Percentiles rank a stretch among this genome's conserved stretches.
These are phyloP conservation scores for Penicillium atrosanguineum DNA, from an alignment of 495 filamentous ascomycete genomes.

Conservation along the genomic window DNA sequence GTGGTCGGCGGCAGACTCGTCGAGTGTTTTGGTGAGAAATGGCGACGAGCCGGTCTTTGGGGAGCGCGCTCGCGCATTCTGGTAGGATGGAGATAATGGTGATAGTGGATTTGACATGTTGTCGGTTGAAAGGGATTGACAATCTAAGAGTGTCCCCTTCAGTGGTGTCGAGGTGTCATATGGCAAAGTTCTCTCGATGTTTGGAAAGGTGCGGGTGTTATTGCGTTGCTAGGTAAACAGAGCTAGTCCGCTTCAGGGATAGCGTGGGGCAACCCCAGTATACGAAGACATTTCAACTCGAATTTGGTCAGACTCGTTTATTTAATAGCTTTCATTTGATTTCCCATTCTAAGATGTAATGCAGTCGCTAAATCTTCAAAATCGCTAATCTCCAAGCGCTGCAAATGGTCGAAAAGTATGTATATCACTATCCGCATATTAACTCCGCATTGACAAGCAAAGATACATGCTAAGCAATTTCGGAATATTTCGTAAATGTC, in stretches of 20 bases:
- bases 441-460: background rate
- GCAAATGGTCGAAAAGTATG: background rate
- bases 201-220: conserved; percentile 25
- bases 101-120: conserved; percentile 47
- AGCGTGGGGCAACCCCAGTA: conserved; percentile 1
- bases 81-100: conserved; percentile 41
- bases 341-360: background rate
- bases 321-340: background rate
- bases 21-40: conserved; percentile 24
- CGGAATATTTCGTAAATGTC: background rate
- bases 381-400: background rate
- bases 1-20: conserved; percentile 33
- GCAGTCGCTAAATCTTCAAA: conserved; percentile 2
- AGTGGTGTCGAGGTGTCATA: background rate
- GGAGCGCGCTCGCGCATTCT: conserved; percentile 42
- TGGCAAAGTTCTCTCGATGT: conserved; percentile 5
- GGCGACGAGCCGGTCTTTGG: conserved; percentile 28
- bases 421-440: background rate
- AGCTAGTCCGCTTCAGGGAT: conserved; percentile 32
- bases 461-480: background rate
- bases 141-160: conserved; percentile 5
- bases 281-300: conserved; percentile 4
- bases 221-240: conserved; percentile 46
- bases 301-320: background rate
- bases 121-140: background rate